Evolutionary conservation across 2,329 filamentous ascomycete genomes (phyloP).

Genomic region (Dothistroma pini): DNA sequence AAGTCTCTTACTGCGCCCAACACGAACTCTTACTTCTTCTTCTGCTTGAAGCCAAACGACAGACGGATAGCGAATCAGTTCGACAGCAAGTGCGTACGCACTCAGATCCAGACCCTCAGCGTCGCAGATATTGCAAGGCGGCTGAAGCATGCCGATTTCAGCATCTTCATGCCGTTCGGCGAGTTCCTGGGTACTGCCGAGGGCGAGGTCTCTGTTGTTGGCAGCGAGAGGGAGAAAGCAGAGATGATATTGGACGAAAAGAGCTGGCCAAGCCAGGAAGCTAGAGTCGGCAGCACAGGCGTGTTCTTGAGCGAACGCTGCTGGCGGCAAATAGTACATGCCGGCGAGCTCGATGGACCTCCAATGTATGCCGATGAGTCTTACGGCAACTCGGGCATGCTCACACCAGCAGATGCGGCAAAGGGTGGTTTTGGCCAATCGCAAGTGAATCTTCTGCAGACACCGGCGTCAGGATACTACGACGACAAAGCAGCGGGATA

Average conservation of each 20-base stretch:
- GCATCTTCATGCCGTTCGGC: constrained; percentile 88
- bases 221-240: constrained; percentile 86
- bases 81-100: constrained; percentile 95
- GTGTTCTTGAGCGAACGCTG: constrained; percentile 94
- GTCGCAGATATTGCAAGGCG: constrained; percentile 96
- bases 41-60: constrained; percentile 97
- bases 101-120: constrained; percentile 90
- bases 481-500: constrained; percentile 79
- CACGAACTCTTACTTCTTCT: constrained; percentile 92
- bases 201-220: constrained; percentile 77
- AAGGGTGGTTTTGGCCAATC: constrained; percentile 56
- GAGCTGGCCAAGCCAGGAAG: constrained; percentile 89
- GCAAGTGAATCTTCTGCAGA: constrained; percentile 53
- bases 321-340: constrained; percentile 84
- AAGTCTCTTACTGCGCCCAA: constrained; percentile 78
- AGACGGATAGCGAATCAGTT: constrained; percentile 97
- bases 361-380: constrained; percentile 54
- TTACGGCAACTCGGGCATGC: constrained; percentile 55
- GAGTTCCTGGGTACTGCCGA: constrained; percentile 91
- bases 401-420: constrained; percentile 51
- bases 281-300: constrained; percentile 83
- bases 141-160: constrained; percentile 89
- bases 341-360: constrained; percentile 59
- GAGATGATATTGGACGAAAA: constrained; percentile 89
- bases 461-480: constrained; percentile 55